These are phyloP conservation scores for Fusarium sp. DNA, from an alignment of 2,329 filamentous ascomycete genomes.

Conservation along the genomic window DNA sequence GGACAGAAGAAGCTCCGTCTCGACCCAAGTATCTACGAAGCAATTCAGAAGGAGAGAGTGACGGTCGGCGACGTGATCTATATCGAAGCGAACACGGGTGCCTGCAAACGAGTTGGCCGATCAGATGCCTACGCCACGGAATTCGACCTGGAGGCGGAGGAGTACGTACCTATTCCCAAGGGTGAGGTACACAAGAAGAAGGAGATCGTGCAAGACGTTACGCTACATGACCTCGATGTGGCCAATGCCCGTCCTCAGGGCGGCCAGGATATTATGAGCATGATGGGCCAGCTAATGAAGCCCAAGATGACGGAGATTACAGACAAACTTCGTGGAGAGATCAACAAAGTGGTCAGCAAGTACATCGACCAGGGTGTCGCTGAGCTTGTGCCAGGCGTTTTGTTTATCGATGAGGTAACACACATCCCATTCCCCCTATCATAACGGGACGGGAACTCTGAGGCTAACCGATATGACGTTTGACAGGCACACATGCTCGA, in stretches of 20 bases:
- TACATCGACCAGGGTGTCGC: slow-evolving; percentile 99
- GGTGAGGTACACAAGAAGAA: slow-evolving; percentile 99
- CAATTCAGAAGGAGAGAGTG: slow-evolving; percentile 97
- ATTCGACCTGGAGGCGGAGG: slow-evolving; percentile 97
- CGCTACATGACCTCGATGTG: slow-evolving; percentile 94
- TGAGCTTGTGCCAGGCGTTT: slow-evolving; percentile 95
- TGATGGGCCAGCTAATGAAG: slow-evolving; percentile 99
- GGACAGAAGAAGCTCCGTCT: slow-evolving; percentile 97
- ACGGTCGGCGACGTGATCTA: slow-evolving; percentile 98
- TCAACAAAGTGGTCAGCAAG: slow-evolving; percentile 99
- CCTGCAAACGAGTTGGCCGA: slow-evolving; percentile 94
- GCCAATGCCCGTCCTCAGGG: slow-evolving; percentile 95
- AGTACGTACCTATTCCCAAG: slow-evolving; percentile 98
- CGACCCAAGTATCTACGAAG: slow-evolving; percentile 98
- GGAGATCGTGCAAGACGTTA: slow-evolving; percentile 98
- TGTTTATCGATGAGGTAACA: slow-evolving; percentile 96
- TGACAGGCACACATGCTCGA: slow-evolving; percentile 97
- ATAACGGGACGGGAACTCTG: slow-evolving; percentile 27
- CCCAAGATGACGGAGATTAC: slow-evolving; percentile 99
- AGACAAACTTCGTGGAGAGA: slow-evolving; percentile 93
- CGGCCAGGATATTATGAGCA: slow-evolving; percentile 99
- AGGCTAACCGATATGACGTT: slow-evolving; percentile 34
- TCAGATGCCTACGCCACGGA: slow-evolving; percentile 98
- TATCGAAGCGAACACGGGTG: slow-evolving; percentile 98
- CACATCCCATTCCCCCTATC: slow-evolving; percentile 6